phyloP scores from a whole-genome alignment of 768 basidiomycete genomes.

The Mycena alexandri region DNA sequence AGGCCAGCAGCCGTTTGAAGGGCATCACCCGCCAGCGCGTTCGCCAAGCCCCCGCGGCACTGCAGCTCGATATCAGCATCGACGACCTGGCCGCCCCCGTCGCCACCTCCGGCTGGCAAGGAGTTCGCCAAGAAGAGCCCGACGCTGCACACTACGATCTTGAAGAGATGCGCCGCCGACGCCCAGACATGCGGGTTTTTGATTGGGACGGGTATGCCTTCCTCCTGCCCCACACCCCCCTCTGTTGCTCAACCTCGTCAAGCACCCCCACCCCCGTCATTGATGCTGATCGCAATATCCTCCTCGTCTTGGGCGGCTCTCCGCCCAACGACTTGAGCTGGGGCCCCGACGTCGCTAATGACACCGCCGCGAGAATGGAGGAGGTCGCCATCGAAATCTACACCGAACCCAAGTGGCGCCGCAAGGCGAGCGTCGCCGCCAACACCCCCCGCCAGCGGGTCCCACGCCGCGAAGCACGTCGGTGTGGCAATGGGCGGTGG shows the following conservation, averaged over 20 bases:
- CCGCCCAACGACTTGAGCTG: not conserved
- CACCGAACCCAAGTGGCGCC: not conserved
- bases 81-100: not conserved
- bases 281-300: not conserved
- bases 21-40: not conserved
- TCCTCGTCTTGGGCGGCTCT: not conserved
- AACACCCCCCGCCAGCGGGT: not conserved
- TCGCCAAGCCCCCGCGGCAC: not conserved
- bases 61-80: not conserved
- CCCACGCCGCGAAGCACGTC: not conserved
- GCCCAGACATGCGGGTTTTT: not conserved
- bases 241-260: too few relatives aligned
- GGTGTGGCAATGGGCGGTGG: constrained; percentile 6
- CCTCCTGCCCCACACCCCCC: too few relatives aligned
- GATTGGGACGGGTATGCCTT: not conserved
- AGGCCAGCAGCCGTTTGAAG: too few relatives aligned
- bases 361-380: not conserved
- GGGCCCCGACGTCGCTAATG: not conserved
- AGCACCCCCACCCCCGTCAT: not conserved
- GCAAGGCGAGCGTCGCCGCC: not conserved
- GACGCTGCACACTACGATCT: not conserved
- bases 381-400: constrained; percentile 2
- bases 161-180: not conserved
- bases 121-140: not conserved
- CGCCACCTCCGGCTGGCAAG: constrained; percentile 5